These are phyloP conservation scores for Sordariomycetes sp. DNA, from an alignment of 2,329 filamentous ascomycete genomes.

Conservation along the genomic window DNA sequence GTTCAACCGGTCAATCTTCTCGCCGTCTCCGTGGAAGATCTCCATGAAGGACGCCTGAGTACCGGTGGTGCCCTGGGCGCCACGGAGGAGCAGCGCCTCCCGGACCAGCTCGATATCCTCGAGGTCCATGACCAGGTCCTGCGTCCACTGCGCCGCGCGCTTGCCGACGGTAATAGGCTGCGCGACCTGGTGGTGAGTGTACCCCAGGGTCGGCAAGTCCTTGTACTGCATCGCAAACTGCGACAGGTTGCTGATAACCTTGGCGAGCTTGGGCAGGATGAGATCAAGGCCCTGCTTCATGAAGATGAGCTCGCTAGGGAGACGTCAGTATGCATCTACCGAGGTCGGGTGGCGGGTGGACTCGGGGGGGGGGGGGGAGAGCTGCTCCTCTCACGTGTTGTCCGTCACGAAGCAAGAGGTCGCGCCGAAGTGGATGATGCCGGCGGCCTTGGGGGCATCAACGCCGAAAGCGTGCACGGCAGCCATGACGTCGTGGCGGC, in stretches of 20 bases:
- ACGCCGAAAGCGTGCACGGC: slow-evolving; percentile 51
- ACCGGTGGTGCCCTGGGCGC: slow-evolving; percentile 50
- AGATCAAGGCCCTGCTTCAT: slow-evolving; percentile 51
- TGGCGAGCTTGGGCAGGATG: slow-evolving; percentile 47
- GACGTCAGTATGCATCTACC: too few relatives aligned
- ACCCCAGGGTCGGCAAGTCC: slow-evolving; percentile 44
- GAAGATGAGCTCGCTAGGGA: slow-evolving; percentile 44
- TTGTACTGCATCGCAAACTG: slow-evolving; percentile 64
- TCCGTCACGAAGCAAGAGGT: slow-evolving; percentile 48
- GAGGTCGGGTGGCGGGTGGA: not conserved
- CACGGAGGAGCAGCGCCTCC: slow-evolving; percentile 60
- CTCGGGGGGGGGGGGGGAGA: too few relatives aligned
- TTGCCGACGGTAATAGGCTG: slow-evolving; percentile 42
- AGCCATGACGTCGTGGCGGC: slow-evolving; percentile 32
- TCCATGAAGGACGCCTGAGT: slow-evolving; percentile 47
- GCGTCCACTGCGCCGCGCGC: slow-evolving; percentile 60
- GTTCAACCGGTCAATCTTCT: slow-evolving; percentile 40
- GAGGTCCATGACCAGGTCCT: slow-evolving; percentile 53
- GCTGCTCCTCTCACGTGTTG: slow-evolving; percentile 40
- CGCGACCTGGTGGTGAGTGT: slow-evolving; percentile 59
- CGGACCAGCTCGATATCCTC: slow-evolving; percentile 58
- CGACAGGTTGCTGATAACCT: slow-evolving; percentile 61
- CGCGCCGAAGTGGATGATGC: slow-evolving; percentile 53
- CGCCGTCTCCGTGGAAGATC: slow-evolving; percentile 31
- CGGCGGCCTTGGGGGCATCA: slow-evolving; percentile 62